Evolutionary conservation across 2,329 filamentous ascomycete species (phyloP).

Genomic region (Xylariales sp.): DNA sequence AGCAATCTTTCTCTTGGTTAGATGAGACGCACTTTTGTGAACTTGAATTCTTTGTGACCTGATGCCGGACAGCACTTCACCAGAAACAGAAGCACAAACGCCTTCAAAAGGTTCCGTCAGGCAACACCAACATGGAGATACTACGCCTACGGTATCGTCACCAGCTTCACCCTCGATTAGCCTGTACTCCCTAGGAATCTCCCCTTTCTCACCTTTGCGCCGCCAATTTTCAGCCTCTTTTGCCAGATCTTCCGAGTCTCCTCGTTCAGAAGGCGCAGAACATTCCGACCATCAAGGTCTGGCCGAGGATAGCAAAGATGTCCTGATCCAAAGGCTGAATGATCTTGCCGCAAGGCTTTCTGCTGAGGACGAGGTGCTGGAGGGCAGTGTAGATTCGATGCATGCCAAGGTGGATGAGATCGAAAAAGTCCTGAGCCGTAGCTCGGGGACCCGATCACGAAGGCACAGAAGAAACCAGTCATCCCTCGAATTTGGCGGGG

Average conservation of each 20-base stretch:
- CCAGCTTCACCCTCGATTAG: conserved; percentile 22
- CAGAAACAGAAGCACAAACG: conserved; percentile 14
- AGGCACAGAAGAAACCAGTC: conserved; percentile 1
- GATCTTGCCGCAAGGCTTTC: conserved; percentile 20
- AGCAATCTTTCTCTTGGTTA: too few relatives aligned
- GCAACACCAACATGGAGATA: conserved; percentile 15
- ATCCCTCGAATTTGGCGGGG: neutral
- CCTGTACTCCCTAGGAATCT: conserved; percentile 21
- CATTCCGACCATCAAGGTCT: conserved; percentile 19
- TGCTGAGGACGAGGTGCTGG: conserved; percentile 18
- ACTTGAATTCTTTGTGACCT: too few relatives aligned
- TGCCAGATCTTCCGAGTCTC: conserved; percentile 16
- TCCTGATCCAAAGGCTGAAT: conserved; percentile 39
- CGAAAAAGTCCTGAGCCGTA: conserved; percentile 25
- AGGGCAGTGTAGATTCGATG: conserved; percentile 29
- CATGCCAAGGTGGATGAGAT: conserved; percentile 40
- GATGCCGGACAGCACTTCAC: conserved; percentile 2
- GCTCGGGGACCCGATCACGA: conserved; percentile 8
- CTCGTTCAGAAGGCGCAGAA: conserved; percentile 13
- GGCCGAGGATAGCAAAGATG: conserved; percentile 35
- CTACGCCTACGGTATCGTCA: conserved; percentile 16
- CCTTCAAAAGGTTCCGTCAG: conserved; percentile 12
- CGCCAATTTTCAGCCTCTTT: conserved; percentile 19
- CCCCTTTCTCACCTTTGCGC: conserved; percentile 22
- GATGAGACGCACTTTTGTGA: too few relatives aligned